Conservation (phyloP, 257 asterid species). For the Thymus quinquecostatus region DNA sequence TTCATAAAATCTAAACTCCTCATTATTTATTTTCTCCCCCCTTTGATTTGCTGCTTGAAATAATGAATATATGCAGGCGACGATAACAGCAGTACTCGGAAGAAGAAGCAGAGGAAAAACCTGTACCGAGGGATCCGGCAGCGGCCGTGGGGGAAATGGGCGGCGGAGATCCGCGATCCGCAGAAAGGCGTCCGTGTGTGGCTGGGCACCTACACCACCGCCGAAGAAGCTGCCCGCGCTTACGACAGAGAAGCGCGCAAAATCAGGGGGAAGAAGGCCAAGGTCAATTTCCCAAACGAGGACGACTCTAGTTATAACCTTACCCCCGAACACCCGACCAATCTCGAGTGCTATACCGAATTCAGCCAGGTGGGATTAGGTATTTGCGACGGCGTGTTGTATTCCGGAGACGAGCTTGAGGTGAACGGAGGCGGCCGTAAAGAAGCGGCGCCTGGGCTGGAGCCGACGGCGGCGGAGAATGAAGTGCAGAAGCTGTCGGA, state of each 20-base stretch:
- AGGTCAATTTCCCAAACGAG: conserved; percentile 79
- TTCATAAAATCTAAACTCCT: background rate
- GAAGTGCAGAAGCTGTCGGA: conserved; percentile 68
- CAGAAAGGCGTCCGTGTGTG: conserved; percentile 88
- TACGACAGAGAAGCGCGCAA: conserved; percentile 81
- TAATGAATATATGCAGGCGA: conserved; percentile 38
- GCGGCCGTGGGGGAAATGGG: conserved; percentile 98
- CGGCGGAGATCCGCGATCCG: conserved; percentile 97
- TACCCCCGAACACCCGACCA: background rate
- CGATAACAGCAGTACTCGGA: conserved; percentile 30
- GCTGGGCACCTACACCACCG: conserved; percentile 87
- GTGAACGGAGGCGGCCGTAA: conserved; percentile 5
- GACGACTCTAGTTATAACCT: conserved; percentile 22
- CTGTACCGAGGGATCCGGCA: conserved; percentile 86
- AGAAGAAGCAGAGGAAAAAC: conserved; percentile 68
- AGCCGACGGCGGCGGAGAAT: conserved; percentile 21
- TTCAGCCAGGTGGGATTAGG: conserved; percentile 22
- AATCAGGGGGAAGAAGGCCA: conserved; percentile 86
- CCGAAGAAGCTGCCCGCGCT: conserved; percentile 93
- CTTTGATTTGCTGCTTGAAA: background rate
- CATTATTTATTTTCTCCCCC: background rate
- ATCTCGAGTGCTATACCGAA: background rate
- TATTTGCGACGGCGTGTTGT: background rate
- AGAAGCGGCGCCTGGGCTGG: conserved; percentile 12
- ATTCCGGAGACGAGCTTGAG: conserved; percentile 30